These are phyloP conservation scores for Clonostachys rosea DNA, from an alignment of 2,329 filamentous ascomycete species.

Conservation along the genomic window DNA sequence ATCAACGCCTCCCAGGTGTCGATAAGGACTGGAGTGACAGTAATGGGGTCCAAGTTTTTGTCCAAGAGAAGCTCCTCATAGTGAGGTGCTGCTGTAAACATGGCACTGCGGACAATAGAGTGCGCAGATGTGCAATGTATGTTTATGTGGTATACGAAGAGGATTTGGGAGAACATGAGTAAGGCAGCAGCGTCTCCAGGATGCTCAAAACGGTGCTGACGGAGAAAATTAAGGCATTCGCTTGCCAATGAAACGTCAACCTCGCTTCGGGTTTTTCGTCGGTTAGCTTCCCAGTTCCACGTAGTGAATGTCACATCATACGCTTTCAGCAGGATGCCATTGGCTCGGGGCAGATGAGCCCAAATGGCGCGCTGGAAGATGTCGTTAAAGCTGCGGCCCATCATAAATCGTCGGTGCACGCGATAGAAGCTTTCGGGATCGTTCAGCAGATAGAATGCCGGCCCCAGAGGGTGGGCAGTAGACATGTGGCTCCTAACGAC, in stretches of 20 bases:
- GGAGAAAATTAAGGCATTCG: neutral
- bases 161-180: slow-evolving; percentile 1
- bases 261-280: neutral
- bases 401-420: slow-evolving; percentile 1
- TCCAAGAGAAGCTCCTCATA: slow-evolving; percentile 1
- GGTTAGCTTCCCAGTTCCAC: neutral
- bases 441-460: neutral
- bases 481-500: neutral
- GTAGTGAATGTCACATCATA: neutral
- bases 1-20: slow-evolving; percentile 8
- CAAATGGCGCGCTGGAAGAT: neutral
- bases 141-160: slow-evolving; percentile 1
- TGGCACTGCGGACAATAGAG: slow-evolving; percentile 1
- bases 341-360: neutral
- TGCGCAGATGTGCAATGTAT: slow-evolving; percentile 1
- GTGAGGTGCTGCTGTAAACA: neutral
- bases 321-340: neutral
- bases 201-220: neutral
- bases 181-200: slow-evolving; percentile 1
- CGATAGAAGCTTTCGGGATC: neutral
- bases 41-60: slow-evolving; percentile 4
- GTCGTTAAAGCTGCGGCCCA: neutral
- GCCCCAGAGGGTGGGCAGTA: neutral
- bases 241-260: neutral
- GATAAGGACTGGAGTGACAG: slow-evolving; percentile 4